Evolutionary conservation across 2,329 filamentous ascomycete species (phyloP).

Genomic region (Septoria linicola): DNA sequence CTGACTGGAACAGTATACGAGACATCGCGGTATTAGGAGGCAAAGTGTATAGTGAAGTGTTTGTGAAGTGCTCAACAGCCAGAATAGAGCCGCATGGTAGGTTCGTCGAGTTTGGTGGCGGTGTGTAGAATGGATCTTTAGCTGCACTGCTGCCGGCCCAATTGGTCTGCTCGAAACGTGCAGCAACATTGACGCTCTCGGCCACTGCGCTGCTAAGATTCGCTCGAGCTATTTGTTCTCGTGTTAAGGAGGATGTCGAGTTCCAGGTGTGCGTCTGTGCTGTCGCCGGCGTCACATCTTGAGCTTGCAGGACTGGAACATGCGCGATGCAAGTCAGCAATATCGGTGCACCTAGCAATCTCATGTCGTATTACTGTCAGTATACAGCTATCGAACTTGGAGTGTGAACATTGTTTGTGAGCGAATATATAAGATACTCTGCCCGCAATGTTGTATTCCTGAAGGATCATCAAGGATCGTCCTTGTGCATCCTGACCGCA

Average conservation of each 20-base stretch:
- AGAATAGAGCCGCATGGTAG: slow-evolving; percentile 40
- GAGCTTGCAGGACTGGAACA: background rate
- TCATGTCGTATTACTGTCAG: no score
- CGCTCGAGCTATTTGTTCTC: slow-evolving; percentile 24
- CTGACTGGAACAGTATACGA: slow-evolving; percentile 51
- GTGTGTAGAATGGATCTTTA: slow-evolving; percentile 45
- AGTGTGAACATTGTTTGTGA: no score
- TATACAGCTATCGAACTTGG: no score
- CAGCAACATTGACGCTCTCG: slow-evolving; percentile 29
- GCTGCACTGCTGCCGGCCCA: slow-evolving; percentile 28
- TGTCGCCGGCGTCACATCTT: background rate
- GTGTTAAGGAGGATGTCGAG: slow-evolving; percentile 26
- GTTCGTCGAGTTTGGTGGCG: slow-evolving; percentile 27
- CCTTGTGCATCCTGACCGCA: no score
- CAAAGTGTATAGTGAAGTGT: slow-evolving; percentile 42
- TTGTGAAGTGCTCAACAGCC: slow-evolving; percentile 43
- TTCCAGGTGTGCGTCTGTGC: slow-evolving; percentile 31
- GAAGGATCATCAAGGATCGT: no score
- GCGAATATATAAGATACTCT: no score
- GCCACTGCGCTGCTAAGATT: slow-evolving; percentile 23
- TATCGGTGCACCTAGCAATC: no score
- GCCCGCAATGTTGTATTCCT: no score
- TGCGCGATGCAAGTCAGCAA: background rate
- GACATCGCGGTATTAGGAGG: slow-evolving; percentile 48
- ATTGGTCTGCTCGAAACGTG: slow-evolving; percentile 34